phyloP scores from a whole-genome alignment of 129 eudicot species.

The Glebionis coronaria region DNA sequence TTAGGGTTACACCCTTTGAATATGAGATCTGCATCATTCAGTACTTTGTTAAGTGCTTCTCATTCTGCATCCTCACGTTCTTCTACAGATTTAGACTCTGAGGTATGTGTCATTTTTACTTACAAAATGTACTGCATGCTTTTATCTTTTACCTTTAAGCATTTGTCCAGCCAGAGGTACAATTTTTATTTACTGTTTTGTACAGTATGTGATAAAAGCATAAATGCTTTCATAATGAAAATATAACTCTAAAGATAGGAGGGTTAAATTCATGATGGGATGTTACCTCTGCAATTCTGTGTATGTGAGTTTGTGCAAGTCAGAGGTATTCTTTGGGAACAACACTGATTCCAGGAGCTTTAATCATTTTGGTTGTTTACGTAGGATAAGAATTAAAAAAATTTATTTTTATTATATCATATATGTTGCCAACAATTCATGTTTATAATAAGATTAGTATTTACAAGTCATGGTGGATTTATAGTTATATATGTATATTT shows the following conservation, averaged over 20 bases:
- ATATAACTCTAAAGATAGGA: neutral
- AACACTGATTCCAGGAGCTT: neutral
- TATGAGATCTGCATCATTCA: slow-evolving; percentile 56
- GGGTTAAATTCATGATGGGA: slow-evolving; percentile 3
- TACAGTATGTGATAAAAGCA: neutral
- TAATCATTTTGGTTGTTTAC: no score
- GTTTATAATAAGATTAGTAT: no score
- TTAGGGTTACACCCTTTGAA: slow-evolving; percentile 68
- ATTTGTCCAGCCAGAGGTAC: no score
- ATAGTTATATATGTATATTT: no score
- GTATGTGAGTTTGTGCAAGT: slow-evolving; percentile 13
- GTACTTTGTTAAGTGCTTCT: slow-evolving; percentile 51
- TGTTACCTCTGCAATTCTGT: neutral
- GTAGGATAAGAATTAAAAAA: no score
- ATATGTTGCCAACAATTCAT: no score
- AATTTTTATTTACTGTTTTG: no score
- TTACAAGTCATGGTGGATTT: no score
- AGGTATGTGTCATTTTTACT: slow-evolving; percentile 33
- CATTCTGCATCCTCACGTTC: slow-evolving; percentile 48
- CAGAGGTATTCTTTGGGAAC: slow-evolving; percentile 2
- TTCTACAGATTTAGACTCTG: slow-evolving; percentile 71
- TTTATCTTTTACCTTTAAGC: neutral
- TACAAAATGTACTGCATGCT: no score
- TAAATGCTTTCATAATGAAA: neutral
- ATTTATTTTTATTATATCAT: no score